Evolutionary conservation across 208 protist genomes (phyloP), one percentile per base, ranked within the genome.

Genomic region (Trypanosoma caninum): DNA sequence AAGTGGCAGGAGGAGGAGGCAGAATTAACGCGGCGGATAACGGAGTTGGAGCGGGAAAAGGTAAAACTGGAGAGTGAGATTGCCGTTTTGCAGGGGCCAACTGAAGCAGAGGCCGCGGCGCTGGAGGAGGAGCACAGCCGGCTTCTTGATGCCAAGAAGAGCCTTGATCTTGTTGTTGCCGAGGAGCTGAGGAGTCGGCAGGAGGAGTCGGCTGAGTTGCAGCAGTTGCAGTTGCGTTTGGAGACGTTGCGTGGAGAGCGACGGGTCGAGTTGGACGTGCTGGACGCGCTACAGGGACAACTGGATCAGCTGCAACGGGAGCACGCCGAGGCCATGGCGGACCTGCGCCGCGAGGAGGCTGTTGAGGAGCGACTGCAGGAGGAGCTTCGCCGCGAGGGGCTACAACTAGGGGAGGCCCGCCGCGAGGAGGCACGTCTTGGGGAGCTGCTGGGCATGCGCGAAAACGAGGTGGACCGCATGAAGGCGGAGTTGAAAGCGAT

Each of bases 101-200:
- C 65, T 9, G 61, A 74, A 40, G 65, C 59, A 9, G 64, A 76
- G 34, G 54, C 58, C 18, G 40, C 62, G 38, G 58, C 56, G 30
- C 40, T 84, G 27, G 52, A 28, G 11, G 69, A 60, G 44, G 66
- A 64, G 33, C 42, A 72, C 41, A 53, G 28, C 0, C 28, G 52
- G n/a, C 61, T 87, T 13, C 51, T 63, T 11, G 80, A 62, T 30
- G 48, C 62, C 35, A 76, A 76, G 55, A 25, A 74, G 42, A 51
- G 70, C 68, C 65, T 87, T 62, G 35, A 80, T 42, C 2, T 67
- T 74, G 42, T 62, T 54, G 51, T 80, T 66, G 61, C 78, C 69
- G 69, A 87, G 73, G 31, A 82, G 61, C 64, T 87, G 22, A 27
- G 27, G 9, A 44, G 23, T 27, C 59, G 53, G n/a, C 2, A n/a